Evolutionary conservation across 257 asterid genomes (phyloP).

Genomic region (Mitragyna speciosa): DNA sequence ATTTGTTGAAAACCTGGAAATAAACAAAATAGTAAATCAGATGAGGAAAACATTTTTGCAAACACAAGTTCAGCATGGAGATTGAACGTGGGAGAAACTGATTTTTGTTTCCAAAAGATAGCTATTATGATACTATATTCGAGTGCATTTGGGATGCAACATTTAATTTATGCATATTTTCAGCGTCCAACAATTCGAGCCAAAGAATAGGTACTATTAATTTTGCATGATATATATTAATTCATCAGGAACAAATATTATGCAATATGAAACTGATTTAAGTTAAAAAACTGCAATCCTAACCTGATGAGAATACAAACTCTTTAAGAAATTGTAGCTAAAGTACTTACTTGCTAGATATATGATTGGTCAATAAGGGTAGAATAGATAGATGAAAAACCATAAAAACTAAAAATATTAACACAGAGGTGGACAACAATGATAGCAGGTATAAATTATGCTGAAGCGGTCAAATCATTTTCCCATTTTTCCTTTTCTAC

Average conservation of each 20-base stretch:
- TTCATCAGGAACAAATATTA: background rate
- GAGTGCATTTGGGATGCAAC: background rate
- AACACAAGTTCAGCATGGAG: background rate
- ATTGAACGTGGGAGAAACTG: background rate
- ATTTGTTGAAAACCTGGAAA: conserved; percentile 75
- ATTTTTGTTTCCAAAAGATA: background rate
- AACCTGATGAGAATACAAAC: background rate
- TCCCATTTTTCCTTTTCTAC: too few relatives aligned
- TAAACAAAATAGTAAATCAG: background rate
- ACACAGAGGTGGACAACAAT: background rate
- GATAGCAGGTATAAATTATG: background rate
- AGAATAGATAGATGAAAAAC: background rate
- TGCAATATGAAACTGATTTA: background rate
- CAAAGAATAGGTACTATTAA: background rate
- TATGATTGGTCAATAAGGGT: background rate
- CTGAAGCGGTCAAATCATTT: background rate
- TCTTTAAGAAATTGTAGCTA: background rate
- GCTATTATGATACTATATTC: background rate
- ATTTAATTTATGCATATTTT: background rate
- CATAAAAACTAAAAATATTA: background rate
- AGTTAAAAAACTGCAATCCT: background rate
- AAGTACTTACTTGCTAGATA: background rate
- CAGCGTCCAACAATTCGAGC: background rate
- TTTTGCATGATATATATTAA: background rate
- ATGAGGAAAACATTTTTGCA: background rate